phyloP scores from a whole-genome alignment of 1,139 yeast genomes.

The Lodderomyces margitis region DNA sequence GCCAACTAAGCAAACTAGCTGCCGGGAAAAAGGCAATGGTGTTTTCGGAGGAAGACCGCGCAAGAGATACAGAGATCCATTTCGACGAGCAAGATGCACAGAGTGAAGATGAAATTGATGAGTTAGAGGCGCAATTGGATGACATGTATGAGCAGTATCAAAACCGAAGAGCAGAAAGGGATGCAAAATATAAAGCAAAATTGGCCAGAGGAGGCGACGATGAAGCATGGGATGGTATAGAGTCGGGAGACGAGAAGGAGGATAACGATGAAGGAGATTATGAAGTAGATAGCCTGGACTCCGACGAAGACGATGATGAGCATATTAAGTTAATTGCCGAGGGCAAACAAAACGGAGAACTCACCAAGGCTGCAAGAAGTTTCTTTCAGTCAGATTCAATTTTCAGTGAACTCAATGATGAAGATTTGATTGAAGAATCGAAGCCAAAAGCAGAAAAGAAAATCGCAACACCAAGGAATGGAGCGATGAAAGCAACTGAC shows the following conservation, averaged over 20 bases:
- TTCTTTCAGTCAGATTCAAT: constrained; percentile 76
- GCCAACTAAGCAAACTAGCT: constrained; percentile 68
- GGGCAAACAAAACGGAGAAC: constrained; percentile 37
- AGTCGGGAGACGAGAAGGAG: constrained; percentile 38
- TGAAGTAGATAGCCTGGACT: constrained; percentile 40
- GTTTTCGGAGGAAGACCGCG: constrained; percentile 53
- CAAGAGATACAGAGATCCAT: constrained; percentile 54
- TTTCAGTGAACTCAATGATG: constrained; percentile 63
- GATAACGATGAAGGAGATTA: constrained; percentile 43
- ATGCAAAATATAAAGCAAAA: constrained; percentile 78
- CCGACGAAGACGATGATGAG: constrained; percentile 71
- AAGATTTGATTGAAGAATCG: constrained; percentile 33
- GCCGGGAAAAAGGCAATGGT: constrained; percentile 83
- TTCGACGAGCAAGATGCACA: constrained; percentile 32
- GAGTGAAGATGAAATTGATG: constrained; percentile 59
- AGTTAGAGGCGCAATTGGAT: constrained; percentile 77
- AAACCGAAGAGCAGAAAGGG: constrained; percentile 70
- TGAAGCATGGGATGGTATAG: constrained; percentile 87
- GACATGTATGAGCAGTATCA: constrained; percentile 77
- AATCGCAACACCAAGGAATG: constrained; percentile 10
- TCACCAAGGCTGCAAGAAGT: constrained; percentile 70
- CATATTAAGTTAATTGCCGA: constrained; percentile 65
- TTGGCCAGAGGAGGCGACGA: constrained; percentile 77
- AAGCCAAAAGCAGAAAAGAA: constrained; percentile 12
- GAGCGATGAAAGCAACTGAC: not conserved